phyloP scores from a whole-genome alignment of 192 early-diverging fungal species.

The Backusella sp. region DNA sequence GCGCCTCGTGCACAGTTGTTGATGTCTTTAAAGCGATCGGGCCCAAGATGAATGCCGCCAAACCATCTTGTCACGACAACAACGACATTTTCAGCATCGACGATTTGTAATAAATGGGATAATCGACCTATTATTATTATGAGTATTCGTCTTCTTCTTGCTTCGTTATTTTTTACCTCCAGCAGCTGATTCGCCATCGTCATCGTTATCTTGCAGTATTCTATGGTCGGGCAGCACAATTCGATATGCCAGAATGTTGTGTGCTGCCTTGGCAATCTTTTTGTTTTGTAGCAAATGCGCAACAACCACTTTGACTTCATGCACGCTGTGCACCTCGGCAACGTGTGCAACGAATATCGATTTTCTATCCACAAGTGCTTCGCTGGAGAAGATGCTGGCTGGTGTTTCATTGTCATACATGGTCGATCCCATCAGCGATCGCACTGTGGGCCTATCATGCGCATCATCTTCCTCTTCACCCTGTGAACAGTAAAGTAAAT shows the following conservation, averaged over 20 bases:
- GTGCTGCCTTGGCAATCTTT: constrained; percentile 81
- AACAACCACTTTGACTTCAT: constrained; percentile 55
- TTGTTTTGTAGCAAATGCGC: constrained; percentile 61
- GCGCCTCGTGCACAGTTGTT: constrained; percentile 77
- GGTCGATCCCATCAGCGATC: neutral
- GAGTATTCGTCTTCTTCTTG: too few relatives aligned
- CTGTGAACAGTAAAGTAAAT: neutral
- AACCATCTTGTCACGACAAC: constrained; percentile 89
- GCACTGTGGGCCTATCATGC: constrained; percentile 19
- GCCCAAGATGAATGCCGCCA: constrained; percentile 63
- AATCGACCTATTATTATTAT: constrained; percentile 45
- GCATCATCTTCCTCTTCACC: neutral
- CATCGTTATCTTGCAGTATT: constrained; percentile 80
- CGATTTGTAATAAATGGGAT: constrained; percentile 76
- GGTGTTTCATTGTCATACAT: neutral
- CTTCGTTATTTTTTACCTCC: constrained; percentile 51
- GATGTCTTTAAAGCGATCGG: constrained; percentile 90
- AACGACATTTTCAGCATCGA: constrained; percentile 68
- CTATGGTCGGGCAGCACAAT: constrained; percentile 55
- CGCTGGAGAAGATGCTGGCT: constrained; percentile 53
- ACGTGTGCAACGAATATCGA: constrained; percentile 85
- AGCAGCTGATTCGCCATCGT: constrained; percentile 93
- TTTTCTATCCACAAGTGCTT: constrained; percentile 73
- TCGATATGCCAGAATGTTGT: constrained; percentile 90
- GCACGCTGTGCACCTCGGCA: constrained; percentile 51